Evolutionary conservation across 2,329 filamentous ascomycete genomes (phyloP).

Genomic region (Diaporthe citrichinensis): DNA sequence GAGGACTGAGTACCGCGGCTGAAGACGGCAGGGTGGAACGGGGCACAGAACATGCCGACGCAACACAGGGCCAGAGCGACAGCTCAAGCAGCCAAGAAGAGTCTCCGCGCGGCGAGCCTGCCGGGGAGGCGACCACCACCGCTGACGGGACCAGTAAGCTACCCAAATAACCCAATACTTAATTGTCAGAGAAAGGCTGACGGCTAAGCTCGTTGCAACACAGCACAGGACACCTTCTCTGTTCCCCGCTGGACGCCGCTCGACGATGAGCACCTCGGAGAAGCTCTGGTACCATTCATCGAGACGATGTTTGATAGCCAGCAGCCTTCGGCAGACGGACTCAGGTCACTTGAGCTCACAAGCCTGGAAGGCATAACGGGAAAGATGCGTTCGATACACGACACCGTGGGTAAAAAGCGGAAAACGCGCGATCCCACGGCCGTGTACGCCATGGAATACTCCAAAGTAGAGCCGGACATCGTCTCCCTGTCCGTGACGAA

Average conservation of each 20-base stretch:
- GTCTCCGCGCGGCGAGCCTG: no score
- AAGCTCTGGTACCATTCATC: background rate
- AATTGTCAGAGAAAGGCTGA: background rate
- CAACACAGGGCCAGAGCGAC: no score
- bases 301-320: background rate
- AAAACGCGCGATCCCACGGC: fast-evolving
- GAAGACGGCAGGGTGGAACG: no score
- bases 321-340: background rate
- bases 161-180: background rate
- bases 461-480: background rate
- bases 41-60: no score
- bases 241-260: background rate
- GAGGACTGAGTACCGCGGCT: no score
- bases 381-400: background rate
- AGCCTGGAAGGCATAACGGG: background rate
- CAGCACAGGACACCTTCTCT: background rate
- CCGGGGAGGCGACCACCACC: no score
- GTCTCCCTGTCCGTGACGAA: background rate
- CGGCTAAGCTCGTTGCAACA: background rate
- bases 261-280: background rate
- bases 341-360: background rate
- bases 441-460: background rate
- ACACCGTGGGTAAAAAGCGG: background rate
- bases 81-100: no score
- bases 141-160: no score